A percentile compares a stretch with the other conserved stretches of the same genome.
These are phyloP conservation scores for Aegilops bicornis DNA, from an alignment of 176 grass and related monocot species.

Conservation along the genomic window DNA sequence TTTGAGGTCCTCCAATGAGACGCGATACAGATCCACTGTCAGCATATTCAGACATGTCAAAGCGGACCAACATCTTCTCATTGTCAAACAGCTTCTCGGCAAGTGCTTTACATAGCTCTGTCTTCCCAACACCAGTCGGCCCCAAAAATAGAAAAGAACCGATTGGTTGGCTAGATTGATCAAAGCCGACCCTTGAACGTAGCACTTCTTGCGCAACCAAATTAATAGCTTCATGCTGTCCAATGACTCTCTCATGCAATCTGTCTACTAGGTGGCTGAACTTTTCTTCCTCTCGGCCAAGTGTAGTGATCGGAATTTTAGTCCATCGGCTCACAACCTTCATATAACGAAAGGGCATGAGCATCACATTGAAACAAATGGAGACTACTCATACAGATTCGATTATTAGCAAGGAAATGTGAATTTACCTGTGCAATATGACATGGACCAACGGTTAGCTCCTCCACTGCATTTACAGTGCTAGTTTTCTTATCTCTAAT, in stretches of 20 bases:
- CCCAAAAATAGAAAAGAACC: slow-evolving; percentile 34
- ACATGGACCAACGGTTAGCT: neutral
- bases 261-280: neutral
- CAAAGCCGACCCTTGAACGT: neutral
- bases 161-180: neutral
- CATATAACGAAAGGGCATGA: neutral
- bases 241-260: slow-evolving; percentile 24
- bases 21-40: neutral
- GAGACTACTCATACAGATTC: neutral
- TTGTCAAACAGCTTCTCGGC: slow-evolving; percentile 18
- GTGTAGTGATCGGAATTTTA: slow-evolving; percentile 34
- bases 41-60: slow-evolving; percentile 48
- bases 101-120: slow-evolving; percentile 48
- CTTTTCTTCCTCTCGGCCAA: neutral
- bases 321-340: slow-evolving; percentile 26
- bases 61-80: slow-evolving; percentile 20
- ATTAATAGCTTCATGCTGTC: slow-evolving; percentile 3
- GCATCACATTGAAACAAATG: neutral
- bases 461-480: neutral
- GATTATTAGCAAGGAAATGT: neutral
- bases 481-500: neutral
- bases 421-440: neutral
- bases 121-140: slow-evolving; percentile 49
- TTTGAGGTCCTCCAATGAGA: slow-evolving; percentile 35
- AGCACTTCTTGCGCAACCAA: neutral